phyloP scores from a whole-genome alignment of 2,329 filamentous ascomycete species.

The Botrytis fabae region DNA sequence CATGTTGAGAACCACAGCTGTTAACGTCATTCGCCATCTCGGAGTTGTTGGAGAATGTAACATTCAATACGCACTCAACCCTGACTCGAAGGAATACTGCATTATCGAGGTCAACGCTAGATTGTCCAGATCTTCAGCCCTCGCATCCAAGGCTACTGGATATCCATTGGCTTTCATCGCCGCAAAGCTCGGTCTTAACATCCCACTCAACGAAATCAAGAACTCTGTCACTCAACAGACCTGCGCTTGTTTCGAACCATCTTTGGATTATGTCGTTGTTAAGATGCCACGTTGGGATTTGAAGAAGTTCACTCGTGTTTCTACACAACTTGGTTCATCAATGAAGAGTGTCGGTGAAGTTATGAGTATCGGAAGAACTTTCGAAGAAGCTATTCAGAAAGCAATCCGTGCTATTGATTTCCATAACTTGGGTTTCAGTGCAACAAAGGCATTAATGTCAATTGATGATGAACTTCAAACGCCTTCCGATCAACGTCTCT shows the following conservation, averaged over 20 bases:
- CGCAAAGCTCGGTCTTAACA: constrained; percentile 95
- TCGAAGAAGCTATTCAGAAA: constrained; percentile 99
- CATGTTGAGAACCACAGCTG: constrained; percentile 95
- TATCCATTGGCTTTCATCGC: constrained; percentile 97
- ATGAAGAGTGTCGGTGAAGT: constrained; percentile 99
- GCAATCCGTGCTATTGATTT: constrained; percentile 97
- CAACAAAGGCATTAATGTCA: constrained; percentile 83
- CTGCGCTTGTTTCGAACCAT: constrained; percentile 97
- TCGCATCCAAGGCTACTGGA: constrained; percentile 96
- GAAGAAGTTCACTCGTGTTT: constrained; percentile 98
- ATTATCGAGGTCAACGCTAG: constrained; percentile 99
- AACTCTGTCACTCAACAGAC: constrained; percentile 99
- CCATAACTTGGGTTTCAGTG: constrained; percentile 87
- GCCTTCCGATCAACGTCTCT: constrained; percentile 94
- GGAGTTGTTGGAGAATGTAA: constrained; percentile 99
- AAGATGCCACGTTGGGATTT: constrained; percentile 99
- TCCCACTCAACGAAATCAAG: constrained; percentile 91
- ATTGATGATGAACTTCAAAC: constrained; percentile 86
- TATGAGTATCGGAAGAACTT: constrained; percentile 98
- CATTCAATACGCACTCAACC: constrained; percentile 95
- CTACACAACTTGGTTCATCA: constrained; percentile 92
- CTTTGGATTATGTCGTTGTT: constrained; percentile 94
- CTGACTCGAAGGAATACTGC: constrained; percentile 94
- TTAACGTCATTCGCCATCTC: constrained; percentile 97
- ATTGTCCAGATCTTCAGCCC: constrained; percentile 92